A percentile compares a stretch with the other conserved stretches of the same genome.
phyloP scores from a whole-genome alignment of 148 eudicot genomes.

The Arctostaphylos glauca region DNA sequence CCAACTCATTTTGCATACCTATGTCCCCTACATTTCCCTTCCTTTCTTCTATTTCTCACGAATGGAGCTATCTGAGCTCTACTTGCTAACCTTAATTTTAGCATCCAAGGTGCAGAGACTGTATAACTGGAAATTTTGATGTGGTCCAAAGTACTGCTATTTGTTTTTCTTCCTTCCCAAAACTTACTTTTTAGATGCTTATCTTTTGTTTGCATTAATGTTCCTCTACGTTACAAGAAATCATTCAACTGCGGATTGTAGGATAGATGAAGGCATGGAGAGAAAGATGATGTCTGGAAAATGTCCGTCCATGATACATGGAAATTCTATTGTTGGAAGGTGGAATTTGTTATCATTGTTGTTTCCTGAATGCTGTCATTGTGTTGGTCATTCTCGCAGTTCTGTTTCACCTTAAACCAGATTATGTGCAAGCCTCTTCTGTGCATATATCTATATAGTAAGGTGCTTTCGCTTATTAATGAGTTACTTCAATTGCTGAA shows the following conservation, averaged over 20 bases:
- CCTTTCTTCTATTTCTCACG: too few species aligned
- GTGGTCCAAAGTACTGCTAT: too few species aligned
- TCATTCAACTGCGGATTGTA: background rate
- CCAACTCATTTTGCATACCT: too few species aligned
- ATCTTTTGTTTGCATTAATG: too few species aligned
- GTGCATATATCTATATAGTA: conserved; percentile 3
- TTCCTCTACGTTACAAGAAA: too few species aligned
- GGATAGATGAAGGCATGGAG: background rate
- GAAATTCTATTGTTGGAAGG: background rate
- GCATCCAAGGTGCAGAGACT: too few species aligned
- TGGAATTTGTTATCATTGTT: background rate
- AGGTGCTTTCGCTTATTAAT: conserved; percentile 1
- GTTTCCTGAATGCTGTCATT: background rate
- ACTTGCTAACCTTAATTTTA: too few species aligned
- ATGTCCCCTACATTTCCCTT: too few species aligned
- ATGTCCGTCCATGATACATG: background rate
- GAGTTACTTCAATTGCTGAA: conserved; percentile 8
- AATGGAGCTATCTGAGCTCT: too few species aligned
- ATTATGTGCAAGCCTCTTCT: background rate
- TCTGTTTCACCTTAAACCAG: background rate
- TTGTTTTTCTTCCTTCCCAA: too few species aligned
- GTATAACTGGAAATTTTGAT: too few species aligned
- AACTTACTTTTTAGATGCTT: too few species aligned
- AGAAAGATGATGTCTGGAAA: background rate
- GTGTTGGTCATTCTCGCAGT: background rate